These are phyloP conservation scores for Durusdinium trenchii DNA, from an alignment of 73 alveolate genomes.

Conservation along the genomic window DNA sequence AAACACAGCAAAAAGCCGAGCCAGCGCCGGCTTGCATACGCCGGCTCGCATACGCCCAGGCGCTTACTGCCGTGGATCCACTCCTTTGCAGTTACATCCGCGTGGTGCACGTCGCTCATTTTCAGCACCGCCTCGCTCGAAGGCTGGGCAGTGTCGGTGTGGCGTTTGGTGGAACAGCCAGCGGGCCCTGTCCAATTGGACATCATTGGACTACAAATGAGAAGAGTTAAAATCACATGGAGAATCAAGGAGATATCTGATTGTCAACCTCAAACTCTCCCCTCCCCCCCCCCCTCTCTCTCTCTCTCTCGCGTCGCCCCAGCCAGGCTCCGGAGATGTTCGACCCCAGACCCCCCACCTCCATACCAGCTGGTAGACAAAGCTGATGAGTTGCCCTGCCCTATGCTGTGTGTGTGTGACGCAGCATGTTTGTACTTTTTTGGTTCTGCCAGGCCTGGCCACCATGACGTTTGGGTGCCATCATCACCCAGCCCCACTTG, in stretches of 20 bases:
- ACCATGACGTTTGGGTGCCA: conserved; percentile 50
- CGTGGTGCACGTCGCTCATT: conserved; percentile 86
- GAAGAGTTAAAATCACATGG: not conserved
- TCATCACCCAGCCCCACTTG: conserved; percentile 95
- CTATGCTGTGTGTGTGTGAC: no score
- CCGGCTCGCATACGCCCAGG: no score
- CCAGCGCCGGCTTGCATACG: no score
- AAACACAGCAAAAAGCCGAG: no score
- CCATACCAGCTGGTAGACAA: no score
- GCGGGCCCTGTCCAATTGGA: not conserved
- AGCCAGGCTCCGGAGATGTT: not conserved
- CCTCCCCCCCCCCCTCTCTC: no score
- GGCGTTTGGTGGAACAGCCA: no score
- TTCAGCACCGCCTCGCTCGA: conserved; percentile 69
- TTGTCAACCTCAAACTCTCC: no score
- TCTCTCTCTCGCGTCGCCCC: no score
- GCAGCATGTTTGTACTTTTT: no score
- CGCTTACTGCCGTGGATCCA: conserved; percentile 94
- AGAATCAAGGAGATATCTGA: no score
- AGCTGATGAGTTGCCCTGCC: no score
- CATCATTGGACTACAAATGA: not conserved
- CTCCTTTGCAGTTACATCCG: conserved; percentile 86
- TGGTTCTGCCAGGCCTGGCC: conserved; percentile 3
- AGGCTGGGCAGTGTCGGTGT: not conserved
- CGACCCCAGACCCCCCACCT: not conserved